Conservation (phyloP, 139 green algal genomes). For the Diplosphaera chodatii region DNA sequence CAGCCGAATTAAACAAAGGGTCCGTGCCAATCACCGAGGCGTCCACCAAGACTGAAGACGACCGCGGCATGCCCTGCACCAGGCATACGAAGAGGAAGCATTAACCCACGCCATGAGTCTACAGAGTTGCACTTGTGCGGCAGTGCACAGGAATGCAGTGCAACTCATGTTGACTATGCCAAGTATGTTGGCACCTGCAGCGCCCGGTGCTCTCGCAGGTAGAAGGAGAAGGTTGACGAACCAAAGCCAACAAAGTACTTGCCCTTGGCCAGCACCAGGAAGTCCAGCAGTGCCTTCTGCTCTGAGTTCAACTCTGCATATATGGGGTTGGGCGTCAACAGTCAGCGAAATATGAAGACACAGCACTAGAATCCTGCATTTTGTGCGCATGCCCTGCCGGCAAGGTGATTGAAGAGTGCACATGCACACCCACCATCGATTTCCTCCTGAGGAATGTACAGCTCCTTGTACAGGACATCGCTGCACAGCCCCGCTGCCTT, state of each 20-base stretch:
- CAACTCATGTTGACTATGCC: too few species aligned
- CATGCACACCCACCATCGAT: slow-evolving; percentile 13
- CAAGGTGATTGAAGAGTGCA: not conserved
- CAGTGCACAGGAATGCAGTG: too few species aligned
- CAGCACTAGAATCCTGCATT: too few species aligned
- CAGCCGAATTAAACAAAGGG: slow-evolving; percentile 40
- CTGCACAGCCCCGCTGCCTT: slow-evolving; percentile 18
- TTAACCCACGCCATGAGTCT: not conserved
- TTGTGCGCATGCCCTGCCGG: too few species aligned
- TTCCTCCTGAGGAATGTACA: slow-evolving; percentile 37
- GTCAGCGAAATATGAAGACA: too few species aligned
- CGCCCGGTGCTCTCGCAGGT: slow-evolving; percentile 44
- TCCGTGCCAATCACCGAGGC: slow-evolving; percentile 58
- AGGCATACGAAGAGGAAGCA: too few species aligned
- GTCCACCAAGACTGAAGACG: slow-evolving; percentile 45
- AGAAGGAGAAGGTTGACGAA: slow-evolving; percentile 58
- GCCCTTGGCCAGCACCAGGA: slow-evolving; percentile 50
- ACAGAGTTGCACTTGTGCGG: too few species aligned
- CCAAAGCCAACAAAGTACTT: slow-evolving; percentile 60
- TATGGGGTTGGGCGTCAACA: too few species aligned
- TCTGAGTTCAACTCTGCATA: slow-evolving; percentile 48
- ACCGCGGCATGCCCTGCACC: slow-evolving; percentile 22
- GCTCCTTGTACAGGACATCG: slow-evolving; percentile 54
- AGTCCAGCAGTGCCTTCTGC: slow-evolving; percentile 64
- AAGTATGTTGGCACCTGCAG: too few species aligned